Evolutionary conservation across 495 filamentous ascomycete genomes (phyloP).

Genomic region (Pyronema domesticum): DNA sequence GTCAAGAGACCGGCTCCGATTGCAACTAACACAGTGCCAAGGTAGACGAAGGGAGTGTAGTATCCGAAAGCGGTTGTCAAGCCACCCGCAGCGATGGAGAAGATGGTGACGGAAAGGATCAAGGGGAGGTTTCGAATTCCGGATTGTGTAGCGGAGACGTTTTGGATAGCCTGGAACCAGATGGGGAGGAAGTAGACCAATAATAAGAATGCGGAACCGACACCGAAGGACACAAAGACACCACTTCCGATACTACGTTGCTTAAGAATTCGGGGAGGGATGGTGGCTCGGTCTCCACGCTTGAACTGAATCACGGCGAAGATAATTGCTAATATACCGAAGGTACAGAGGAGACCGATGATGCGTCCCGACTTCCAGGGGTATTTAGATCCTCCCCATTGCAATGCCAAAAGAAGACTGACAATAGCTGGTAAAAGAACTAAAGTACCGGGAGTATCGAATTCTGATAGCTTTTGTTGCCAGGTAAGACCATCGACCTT

Average conservation of each 20-base stretch:
- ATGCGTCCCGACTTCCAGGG: slow-evolving; percentile 48
- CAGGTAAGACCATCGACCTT: slow-evolving; percentile 26
- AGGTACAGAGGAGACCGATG: slow-evolving; percentile 53
- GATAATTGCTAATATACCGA: slow-evolving; percentile 41
- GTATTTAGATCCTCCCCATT: slow-evolving; percentile 67
- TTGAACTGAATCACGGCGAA: slow-evolving; percentile 51
- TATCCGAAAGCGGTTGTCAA: slow-evolving; percentile 48
- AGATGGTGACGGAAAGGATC: slow-evolving; percentile 44
- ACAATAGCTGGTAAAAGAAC: slow-evolving; percentile 58
- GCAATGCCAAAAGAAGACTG: slow-evolving; percentile 57
- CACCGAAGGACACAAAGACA: slow-evolving; percentile 35
- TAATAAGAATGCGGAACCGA: slow-evolving; percentile 51
- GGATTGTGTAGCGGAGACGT: slow-evolving; percentile 44
- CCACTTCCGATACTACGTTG: slow-evolving; percentile 49
- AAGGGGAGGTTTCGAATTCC: slow-evolving; percentile 65
- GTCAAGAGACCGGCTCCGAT: slow-evolving; percentile 55
- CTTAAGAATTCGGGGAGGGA: slow-evolving; percentile 53
- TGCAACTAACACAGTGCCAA: slow-evolving; percentile 38
- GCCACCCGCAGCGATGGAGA: slow-evolving; percentile 43
- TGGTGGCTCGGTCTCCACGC: slow-evolving; percentile 54
- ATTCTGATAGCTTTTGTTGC: slow-evolving; percentile 34
- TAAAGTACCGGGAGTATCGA: slow-evolving; percentile 49
- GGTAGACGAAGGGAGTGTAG: slow-evolving; percentile 58
- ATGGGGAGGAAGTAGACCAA: slow-evolving; percentile 58
- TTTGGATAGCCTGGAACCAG: slow-evolving; percentile 79